phyloP scores from a whole-genome alignment of 257 asterid genomes.

The Solanum commersonii region DNA sequence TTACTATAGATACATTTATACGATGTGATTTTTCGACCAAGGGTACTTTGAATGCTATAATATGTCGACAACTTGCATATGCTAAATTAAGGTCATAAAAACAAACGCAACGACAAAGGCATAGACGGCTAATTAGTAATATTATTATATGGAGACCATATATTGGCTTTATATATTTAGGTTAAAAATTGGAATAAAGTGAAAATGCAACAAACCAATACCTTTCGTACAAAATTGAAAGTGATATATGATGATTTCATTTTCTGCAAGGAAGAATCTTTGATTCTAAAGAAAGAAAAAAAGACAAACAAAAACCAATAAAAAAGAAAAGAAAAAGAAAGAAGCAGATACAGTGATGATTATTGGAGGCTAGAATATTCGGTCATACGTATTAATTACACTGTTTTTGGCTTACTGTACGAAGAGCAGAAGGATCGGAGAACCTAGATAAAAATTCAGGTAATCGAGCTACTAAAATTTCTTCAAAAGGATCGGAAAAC shows the following conservation, averaged over 20 bases:
- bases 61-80: background rate
- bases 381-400: background rate
- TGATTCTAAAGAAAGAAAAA: background rate
- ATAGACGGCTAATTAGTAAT: background rate
- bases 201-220: slow-evolving; percentile 49
- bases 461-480: no score
- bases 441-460: background rate
- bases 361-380: background rate
- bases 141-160: background rate
- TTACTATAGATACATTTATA: no score
- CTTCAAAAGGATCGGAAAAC: no score
- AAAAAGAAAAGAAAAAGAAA: background rate
- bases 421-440: background rate
- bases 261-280: slow-evolving; percentile 23
- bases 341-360: background rate
- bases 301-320: background rate
- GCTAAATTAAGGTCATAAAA: background rate
- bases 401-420: background rate
- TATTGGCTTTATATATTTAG: background rate
- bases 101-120: background rate
- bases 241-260: background rate
- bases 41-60: background rate
- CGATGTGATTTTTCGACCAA: no score
- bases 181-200: slow-evolving; percentile 54
- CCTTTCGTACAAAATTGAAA: slow-evolving; percentile 15